These are phyloP conservation scores for Luffa acutangula DNA, from an alignment of 306 rosid genomes.

Conservation along the genomic window DNA sequence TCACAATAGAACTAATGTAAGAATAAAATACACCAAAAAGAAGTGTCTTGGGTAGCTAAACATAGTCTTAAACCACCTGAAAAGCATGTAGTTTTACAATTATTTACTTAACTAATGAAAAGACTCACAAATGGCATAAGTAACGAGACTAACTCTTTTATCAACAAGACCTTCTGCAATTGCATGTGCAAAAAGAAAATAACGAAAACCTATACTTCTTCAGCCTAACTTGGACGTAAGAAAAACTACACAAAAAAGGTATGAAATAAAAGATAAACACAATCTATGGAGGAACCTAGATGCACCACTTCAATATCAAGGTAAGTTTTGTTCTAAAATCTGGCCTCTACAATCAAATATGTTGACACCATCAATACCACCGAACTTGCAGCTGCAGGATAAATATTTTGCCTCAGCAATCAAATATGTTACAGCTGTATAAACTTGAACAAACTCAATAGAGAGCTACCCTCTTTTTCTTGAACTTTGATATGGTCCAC, in stretches of 20 bases:
- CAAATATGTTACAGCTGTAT: not conserved
- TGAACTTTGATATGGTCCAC: not conserved
- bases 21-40: not conserved
- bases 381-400: not conserved
- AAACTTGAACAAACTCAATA: not conserved
- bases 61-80: not conserved
- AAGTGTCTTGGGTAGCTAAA: not conserved
- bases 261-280: not conserved
- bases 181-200: not conserved
- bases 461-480: not conserved
- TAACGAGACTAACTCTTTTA: not conserved
- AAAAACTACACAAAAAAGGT: not conserved
- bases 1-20: not conserved
- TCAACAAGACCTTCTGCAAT: not conserved
- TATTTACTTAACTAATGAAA: not conserved
- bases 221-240: not conserved
- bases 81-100: not conserved
- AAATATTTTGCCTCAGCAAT: not conserved
- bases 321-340: not conserved
- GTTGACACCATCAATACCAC: not conserved
- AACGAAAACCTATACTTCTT: constrained; percentile 1
- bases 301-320: not conserved
- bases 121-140: not conserved
- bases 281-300: not conserved
- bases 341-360: not conserved